These are phyloP conservation scores for Lachnellula subtilissima DNA, from an alignment of 2,329 filamentous ascomycete genomes.

Conservation along the genomic window DNA sequence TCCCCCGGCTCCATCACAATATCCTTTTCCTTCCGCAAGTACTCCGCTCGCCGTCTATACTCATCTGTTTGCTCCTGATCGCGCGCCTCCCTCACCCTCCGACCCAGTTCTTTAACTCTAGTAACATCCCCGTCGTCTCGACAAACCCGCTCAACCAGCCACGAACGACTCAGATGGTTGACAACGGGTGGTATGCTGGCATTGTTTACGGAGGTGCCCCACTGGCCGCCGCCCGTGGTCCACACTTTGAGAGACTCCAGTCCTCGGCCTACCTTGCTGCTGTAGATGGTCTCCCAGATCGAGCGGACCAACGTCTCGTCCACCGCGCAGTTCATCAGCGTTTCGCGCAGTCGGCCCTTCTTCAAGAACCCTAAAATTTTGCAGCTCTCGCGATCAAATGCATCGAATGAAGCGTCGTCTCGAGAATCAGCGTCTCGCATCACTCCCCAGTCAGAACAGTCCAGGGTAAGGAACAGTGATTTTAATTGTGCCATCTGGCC, in stretches of 20 bases:
- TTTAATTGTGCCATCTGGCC: conserved; percentile 6
- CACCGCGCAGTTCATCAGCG: conserved; percentile 10
- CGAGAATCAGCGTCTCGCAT: conserved; percentile 1
- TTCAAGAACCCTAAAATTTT: not conserved
- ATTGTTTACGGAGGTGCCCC: not conserved
- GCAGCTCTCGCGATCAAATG: conserved; percentile 2
- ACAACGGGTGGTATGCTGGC: not conserved
- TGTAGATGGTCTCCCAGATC: conserved; percentile 10
- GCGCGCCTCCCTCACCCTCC: not conserved
- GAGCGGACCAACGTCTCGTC: conserved; percentile 8
- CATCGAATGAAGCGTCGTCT: conserved; percentile 8
- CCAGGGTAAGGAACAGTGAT: conserved; percentile 11
- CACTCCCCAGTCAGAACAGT: conserved; percentile 11
- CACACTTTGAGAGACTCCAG: conserved; percentile 8
- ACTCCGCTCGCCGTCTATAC: not conserved
- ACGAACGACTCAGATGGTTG: conserved; percentile 9
- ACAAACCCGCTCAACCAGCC: conserved; percentile 6
- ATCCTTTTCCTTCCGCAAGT: not conserved
- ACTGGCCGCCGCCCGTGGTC: conserved; percentile 3
- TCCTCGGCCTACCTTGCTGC: conserved; percentile 5
- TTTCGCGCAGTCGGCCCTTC: conserved; percentile 6
- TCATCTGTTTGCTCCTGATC: not conserved
- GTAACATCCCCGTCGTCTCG: conserved; percentile 8
- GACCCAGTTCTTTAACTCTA: conserved; percentile 9
- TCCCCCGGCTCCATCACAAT: conserved; percentile 1